A percentile compares a stretch with the other conserved stretches of the same genome.
Evolutionary conservation across 1,284 basidiomycete species (phyloP).

Genomic region (Puccinia novopanici): DNA sequence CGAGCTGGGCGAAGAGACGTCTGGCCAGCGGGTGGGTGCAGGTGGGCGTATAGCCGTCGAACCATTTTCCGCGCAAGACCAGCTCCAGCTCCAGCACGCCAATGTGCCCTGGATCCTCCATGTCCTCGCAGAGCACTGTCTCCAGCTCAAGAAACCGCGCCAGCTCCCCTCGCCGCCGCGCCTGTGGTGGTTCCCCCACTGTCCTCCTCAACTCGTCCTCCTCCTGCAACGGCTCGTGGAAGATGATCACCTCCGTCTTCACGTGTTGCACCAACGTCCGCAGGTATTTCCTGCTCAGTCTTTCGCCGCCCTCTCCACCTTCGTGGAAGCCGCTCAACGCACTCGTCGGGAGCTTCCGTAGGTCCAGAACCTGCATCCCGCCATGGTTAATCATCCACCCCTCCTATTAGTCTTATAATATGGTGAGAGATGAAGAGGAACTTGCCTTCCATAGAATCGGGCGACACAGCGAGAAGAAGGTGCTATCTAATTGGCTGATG

Average conservation of each 20-base stretch:
- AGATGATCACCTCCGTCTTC: not conserved
- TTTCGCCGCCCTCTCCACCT: not conserved
- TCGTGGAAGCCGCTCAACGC: not conserved
- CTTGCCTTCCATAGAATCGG: slow-evolving; percentile 23
- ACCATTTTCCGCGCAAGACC: not conserved
- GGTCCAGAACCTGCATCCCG: slow-evolving; percentile 20
- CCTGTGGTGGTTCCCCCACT: not conserved
- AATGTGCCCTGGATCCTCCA: not conserved
- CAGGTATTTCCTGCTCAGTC: not conserved
- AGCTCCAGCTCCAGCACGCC: slow-evolving; percentile 2
- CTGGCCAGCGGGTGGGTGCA: not conserved
- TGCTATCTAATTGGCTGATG: slow-evolving; percentile 15
- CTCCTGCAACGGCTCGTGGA: slow-evolving; percentile 2
- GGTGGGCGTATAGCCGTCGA: not conserved
- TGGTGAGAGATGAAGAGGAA: not conserved
- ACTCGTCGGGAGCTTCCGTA: slow-evolving; percentile 8
- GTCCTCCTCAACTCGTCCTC: not conserved
- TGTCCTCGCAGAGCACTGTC: not conserved
- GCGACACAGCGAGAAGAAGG: not conserved
- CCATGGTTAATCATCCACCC: not conserved
- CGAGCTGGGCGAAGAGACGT: not conserved
- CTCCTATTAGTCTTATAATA: not conserved
- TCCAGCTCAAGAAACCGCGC: not conserved
- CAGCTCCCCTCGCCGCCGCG: not conserved
- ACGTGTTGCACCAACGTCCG: not conserved